phyloP scores from a whole-genome alignment of 345 rosid genomes.

The Isatis tinctoria region DNA sequence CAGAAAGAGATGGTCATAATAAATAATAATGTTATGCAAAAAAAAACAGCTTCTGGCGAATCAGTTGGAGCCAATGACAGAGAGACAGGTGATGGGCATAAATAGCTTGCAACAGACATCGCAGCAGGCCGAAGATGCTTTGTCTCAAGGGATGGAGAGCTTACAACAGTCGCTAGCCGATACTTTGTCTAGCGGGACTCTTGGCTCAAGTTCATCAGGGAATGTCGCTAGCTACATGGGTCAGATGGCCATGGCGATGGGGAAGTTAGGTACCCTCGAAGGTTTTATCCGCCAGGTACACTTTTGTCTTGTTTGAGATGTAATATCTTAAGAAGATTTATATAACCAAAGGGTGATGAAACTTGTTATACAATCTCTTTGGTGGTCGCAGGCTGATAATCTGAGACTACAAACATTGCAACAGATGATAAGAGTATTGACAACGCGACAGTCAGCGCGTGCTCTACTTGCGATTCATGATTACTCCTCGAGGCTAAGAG shows the following conservation, averaged over 20 bases:
- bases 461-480: conserved; percentile 90
- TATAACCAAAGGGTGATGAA: neutral
- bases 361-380: neutral
- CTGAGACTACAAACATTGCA: conserved; percentile 87
- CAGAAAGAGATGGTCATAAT: neutral
- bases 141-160: conserved; percentile 99
- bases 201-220: conserved; percentile 82
- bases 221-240: conserved; percentile 98
- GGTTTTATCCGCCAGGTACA: conserved; percentile 93
- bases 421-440: conserved; percentile 89
- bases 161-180: conserved; percentile 93
- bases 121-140: conserved; percentile 97
- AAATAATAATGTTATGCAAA: conserved; percentile 1
- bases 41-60: conserved; percentile 67
- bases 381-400: conserved; percentile 79
- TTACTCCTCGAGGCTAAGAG: conserved; percentile 81
- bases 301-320: neutral
- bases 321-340: neutral
- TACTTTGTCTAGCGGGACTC: conserved; percentile 83
- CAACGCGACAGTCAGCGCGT: conserved; percentile 91
- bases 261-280: conserved; percentile 94
- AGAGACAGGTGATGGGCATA: conserved; percentile 77
- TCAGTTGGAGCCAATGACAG: conserved; percentile 96
- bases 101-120: conserved; percentile 92
- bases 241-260: conserved; percentile 99